Conservation (phyloP, 495 filamentous ascomycete genomes). For the Xylaria palmicola region DNA sequence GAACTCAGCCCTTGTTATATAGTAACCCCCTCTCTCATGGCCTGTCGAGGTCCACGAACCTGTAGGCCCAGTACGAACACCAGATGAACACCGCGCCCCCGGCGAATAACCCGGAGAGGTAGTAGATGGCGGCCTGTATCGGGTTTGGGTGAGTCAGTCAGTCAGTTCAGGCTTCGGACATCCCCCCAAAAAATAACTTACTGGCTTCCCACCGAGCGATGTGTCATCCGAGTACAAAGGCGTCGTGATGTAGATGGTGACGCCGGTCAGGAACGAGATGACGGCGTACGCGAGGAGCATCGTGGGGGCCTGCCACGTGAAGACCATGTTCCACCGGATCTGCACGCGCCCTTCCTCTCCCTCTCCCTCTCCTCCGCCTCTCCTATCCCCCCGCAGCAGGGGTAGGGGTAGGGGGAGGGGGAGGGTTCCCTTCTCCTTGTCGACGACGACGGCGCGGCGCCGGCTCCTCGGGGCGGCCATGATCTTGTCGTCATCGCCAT, state of each 20-base stretch:
- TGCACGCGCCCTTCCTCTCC: no score
- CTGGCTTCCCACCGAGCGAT: conserved; percentile 5
- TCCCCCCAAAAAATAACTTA: no score
- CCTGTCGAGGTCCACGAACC: conserved; percentile 27
- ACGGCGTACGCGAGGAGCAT: conserved; percentile 35
- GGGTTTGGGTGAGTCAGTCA: background rate
- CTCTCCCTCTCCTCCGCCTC: no score
- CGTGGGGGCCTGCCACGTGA: conserved; percentile 32
- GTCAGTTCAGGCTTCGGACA: no score
- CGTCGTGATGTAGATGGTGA: conserved; percentile 31
- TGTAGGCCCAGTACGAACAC: conserved; percentile 33
- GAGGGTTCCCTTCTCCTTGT: background rate
- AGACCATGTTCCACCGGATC: conserved; percentile 29
- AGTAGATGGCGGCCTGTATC: conserved; percentile 27
- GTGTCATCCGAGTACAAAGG: conserved; percentile 17
- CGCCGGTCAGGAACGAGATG: conserved; percentile 24
- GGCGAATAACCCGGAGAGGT: conserved; percentile 17
- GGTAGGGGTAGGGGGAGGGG: no score
- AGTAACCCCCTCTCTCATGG: no score
- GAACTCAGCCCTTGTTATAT: no score
- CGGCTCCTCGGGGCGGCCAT: no score
- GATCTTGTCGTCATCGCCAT: no score
- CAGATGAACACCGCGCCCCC: conserved; percentile 24
- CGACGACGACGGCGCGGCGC: background rate
- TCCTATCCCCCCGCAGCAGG: no score